A percentile compares a stretch with the other conserved stretches of the same genome.
phyloP scores from a whole-genome alignment of 2,329 filamentous ascomycete genomes.

The Fusarium tanahbumbuense region DNA sequence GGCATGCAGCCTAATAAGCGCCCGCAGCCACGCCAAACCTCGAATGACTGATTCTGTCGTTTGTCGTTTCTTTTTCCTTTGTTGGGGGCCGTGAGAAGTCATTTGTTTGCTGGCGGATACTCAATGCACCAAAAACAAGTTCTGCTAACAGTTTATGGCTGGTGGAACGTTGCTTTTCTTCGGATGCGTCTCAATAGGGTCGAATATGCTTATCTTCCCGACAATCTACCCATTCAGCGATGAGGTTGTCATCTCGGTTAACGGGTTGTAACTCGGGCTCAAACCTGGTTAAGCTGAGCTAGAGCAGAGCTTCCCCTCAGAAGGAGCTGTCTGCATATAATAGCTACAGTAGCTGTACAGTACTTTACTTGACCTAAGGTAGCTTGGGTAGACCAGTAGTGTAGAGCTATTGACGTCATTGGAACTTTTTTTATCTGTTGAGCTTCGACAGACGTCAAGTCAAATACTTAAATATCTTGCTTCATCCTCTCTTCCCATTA shows the following conservation, averaged over 20 bases:
- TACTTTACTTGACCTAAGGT: neutral
- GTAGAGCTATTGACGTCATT: conserved; percentile 30
- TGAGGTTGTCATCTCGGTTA: neutral
- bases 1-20: conserved; percentile 4
- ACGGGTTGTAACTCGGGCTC: neutral
- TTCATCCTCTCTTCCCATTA: neutral
- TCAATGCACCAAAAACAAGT: conserved; percentile 14
- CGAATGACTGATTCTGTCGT: neutral
- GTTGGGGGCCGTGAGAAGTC: conserved; percentile 17
- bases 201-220: neutral
- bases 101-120: neutral
- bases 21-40: neutral
- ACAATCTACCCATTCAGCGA: neutral
- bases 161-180: neutral
- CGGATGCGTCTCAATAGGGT: neutral
- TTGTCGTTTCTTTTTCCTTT: neutral
- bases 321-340: neutral
- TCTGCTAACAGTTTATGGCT: neutral
- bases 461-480: conserved; percentile 11
- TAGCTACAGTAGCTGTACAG: neutral
- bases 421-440: conserved; percentile 5
- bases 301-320: neutral
- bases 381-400: neutral
- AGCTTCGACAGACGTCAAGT: neutral
- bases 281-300: neutral